A percentile compares a stretch with the other conserved stretches of the same genome.
phyloP scores from a whole-genome alignment of 2,329 filamentous ascomycete species.

The Paecilomyces fulvus region DNA sequence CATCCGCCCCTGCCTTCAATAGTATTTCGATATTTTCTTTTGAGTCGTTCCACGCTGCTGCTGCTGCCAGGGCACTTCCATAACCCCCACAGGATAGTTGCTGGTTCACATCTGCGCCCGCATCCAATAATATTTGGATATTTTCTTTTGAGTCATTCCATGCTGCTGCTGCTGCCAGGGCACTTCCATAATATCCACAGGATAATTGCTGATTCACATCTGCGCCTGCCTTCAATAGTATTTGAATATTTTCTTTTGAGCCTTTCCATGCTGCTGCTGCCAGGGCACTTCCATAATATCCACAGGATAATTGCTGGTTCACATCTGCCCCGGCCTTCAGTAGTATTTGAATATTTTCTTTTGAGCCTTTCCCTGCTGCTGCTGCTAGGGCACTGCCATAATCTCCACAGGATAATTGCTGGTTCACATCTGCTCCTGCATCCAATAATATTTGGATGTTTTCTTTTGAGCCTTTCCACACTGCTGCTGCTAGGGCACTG shows the following conservation, averaged over 20 bases:
- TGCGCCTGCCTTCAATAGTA: conserved; percentile 1
- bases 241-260: not conserved
- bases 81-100: not conserved
- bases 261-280: not conserved
- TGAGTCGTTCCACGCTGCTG: not conserved
- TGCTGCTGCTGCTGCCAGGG: not conserved
- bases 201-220: not conserved
- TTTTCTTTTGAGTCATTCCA: not conserved
- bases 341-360: too few relatives aligned
- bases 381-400: too few relatives aligned
- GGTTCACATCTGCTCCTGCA: too few relatives aligned
- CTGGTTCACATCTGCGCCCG: conserved; percentile 1
- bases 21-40: not conserved
- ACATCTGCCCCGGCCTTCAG: not conserved
- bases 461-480: too few relatives aligned
- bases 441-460: too few relatives aligned
- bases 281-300: not conserved
- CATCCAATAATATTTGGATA: not conserved
- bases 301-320: not conserved
- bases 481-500: too few relatives aligned
- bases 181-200: not conserved
- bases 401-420: too few relatives aligned
- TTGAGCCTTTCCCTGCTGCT: not conserved
- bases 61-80: not conserved
- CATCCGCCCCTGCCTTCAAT: conserved; percentile 1